Evolutionary conservation across 495 filamentous ascomycete genomes (phyloP), one percentile per base, ranked within the genome.

Genomic region (Cercophora scortea): DNA sequence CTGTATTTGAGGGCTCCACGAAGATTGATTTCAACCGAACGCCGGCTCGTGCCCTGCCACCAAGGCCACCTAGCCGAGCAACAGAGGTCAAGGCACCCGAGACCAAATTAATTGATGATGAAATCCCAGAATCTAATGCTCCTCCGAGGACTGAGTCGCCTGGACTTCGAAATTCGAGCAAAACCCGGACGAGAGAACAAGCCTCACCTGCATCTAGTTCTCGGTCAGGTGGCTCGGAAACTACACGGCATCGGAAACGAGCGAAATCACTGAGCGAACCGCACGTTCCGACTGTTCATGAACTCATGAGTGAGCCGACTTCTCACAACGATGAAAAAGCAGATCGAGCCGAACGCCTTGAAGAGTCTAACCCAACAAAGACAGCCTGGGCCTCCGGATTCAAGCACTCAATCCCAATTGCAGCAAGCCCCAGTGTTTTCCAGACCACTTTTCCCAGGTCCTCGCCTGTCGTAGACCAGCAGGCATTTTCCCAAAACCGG

Each of bases 371-470:
- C 18, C 8, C 35, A n/a, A 42, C 19, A 15, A 13, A 15, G 45
- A 48, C 13, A 32, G 17, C 43, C 18, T 35, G 13, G n/a, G 15
- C 9, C 32, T 45, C 32, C 3, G 35, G 18, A 6, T 44, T 43
- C 13, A 44, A 46, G 13, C 17, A 51, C 12, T 40, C 40, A 41
- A 65, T 69, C 17, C 57, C 56, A 4, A 66, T 69, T 19, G 58
- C 42, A 0, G 62, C 56, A 10, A 67, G 64, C 47, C 62, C 66
- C 19, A 69, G 62, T 49, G 47, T 67, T 7, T 61, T 65, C 48
- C 18, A 51, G 18, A 49, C 47, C 3, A 41, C 43, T 1, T 51
- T 51, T 51, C 36, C 44, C 10, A 25, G 5, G 25, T 2, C 25
- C 25, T 25, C 25, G 25, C 25, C 25, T 2, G 25, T 25, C 25